A percentile compares a stretch with the other conserved stretches of the same genome.
phyloP scores from a whole-genome alignment of 2,329 filamentous ascomycete genomes.

The Leptodontidium sp. region DNA sequence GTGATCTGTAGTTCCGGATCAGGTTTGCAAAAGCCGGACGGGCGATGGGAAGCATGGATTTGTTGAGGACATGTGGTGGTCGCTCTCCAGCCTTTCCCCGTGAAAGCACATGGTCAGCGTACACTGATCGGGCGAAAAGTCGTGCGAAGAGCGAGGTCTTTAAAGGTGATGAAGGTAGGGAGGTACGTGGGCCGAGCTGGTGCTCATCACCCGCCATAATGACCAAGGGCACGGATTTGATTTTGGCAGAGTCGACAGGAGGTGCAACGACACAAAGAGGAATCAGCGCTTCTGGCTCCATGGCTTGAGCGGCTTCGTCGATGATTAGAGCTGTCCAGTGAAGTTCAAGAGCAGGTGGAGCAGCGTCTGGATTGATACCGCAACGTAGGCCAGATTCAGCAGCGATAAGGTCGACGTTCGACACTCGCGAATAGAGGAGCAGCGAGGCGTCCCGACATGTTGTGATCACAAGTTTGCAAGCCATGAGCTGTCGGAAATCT shows the following conservation, averaged over 20 bases:
- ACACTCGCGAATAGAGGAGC: slow-evolving; percentile 33
- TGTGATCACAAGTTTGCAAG: slow-evolving; percentile 34
- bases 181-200: slow-evolving; percentile 35
- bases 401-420: slow-evolving; percentile 31
- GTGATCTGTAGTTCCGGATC: slow-evolving; percentile 37
- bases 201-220: slow-evolving; percentile 37
- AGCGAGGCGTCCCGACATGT: slow-evolving; percentile 35
- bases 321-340: slow-evolving; percentile 36
- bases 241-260: slow-evolving; percentile 4
- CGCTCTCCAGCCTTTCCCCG: slow-evolving; percentile 28
- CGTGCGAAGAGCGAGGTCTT: slow-evolving; percentile 35
- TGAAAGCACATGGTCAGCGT: slow-evolving; percentile 34
- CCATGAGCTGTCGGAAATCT: slow-evolving; percentile 32
- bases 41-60: slow-evolving; percentile 32
- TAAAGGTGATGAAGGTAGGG: slow-evolving; percentile 28
- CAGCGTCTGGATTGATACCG: slow-evolving; percentile 31
- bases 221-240: slow-evolving; percentile 27
- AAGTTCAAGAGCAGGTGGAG: slow-evolving; percentile 20
- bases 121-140: slow-evolving; percentile 31
- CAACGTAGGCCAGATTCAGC: slow-evolving; percentile 27
- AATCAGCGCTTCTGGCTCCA: slow-evolving; percentile 35
- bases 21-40: slow-evolving; percentile 37
- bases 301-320: slow-evolving; percentile 37
- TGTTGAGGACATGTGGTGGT: slow-evolving; percentile 25
- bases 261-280: slow-evolving; percentile 34